These are phyloP conservation scores for Pezizomycotina sp. DNA, from an alignment of 2,329 filamentous ascomycete species.

Conservation along the genomic window DNA sequence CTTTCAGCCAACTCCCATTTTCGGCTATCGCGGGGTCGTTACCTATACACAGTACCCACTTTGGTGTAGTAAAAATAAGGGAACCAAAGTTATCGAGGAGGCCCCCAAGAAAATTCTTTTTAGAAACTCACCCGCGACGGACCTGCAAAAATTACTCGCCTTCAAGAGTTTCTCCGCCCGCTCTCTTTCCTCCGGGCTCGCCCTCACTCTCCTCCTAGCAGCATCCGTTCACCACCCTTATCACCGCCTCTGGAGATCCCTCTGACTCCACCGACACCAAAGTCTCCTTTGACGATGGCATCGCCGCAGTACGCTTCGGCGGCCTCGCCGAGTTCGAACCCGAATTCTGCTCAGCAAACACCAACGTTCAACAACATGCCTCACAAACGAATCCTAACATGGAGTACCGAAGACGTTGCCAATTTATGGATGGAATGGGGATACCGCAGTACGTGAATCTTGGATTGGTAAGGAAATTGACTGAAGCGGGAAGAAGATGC, in stretches of 20 bases:
- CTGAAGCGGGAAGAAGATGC: constrained; percentile 2
- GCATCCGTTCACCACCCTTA: constrained; percentile 18
- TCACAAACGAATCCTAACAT: constrained; percentile 60
- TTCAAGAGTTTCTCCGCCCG: constrained; percentile 20
- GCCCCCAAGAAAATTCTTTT: no score
- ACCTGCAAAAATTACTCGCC: no score
- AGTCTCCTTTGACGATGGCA: constrained; percentile 19
- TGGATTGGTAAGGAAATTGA: constrained; percentile 54
- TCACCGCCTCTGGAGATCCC: constrained; percentile 17
- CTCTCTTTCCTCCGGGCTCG: constrained; percentile 20
- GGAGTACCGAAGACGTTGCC: constrained; percentile 74
- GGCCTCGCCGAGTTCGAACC: constrained; percentile 17
- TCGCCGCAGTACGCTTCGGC: constrained; percentile 18
- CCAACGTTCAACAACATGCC: constrained; percentile 33
- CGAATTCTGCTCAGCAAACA: constrained; percentile 18
- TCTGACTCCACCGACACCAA: constrained; percentile 19
- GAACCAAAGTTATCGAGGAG: no score
- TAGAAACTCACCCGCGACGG: no score
- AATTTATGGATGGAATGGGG: constrained; percentile 72
- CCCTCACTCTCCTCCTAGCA: constrained; percentile 19
- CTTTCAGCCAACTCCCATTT: constrained; percentile 11
- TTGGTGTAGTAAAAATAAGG: no score
- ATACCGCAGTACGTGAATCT: constrained; percentile 64
- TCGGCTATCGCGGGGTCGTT: no score
- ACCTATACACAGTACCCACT: no score